Evolutionary conservation across 805 yeast species (phyloP).

Genomic region (Candida ponderosae): DNA sequence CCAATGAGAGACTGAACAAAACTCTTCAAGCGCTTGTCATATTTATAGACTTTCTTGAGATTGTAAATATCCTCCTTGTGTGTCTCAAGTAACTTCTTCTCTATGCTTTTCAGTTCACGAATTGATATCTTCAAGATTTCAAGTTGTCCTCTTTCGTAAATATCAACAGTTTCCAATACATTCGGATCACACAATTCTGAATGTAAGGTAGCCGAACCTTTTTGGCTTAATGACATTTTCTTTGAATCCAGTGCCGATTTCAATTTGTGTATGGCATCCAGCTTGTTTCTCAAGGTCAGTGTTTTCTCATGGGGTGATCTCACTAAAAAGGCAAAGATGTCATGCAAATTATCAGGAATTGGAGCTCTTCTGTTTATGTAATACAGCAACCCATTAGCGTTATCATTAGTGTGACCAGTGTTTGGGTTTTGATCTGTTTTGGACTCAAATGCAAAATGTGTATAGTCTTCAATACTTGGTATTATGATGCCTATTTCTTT

Average conservation of each 20-base stretch:
- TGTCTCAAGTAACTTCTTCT: slow-evolving; percentile 38
- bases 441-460: slow-evolving; percentile 29
- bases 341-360: slow-evolving; percentile 16
- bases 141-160: slow-evolving; percentile 45
- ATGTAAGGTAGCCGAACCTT: no score
- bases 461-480: slow-evolving; percentile 31
- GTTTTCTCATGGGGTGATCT: slow-evolving; percentile 27
- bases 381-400: slow-evolving; percentile 24
- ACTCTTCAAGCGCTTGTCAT: slow-evolving; percentile 40
- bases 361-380: slow-evolving; percentile 21
- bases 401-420: slow-evolving; percentile 5
- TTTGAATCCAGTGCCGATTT: slow-evolving; percentile 49
- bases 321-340: slow-evolving; percentile 22
- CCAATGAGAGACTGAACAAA: slow-evolving; percentile 43
- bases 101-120: slow-evolving; percentile 36
- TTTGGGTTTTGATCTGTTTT: slow-evolving; percentile 1
- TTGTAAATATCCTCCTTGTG: slow-evolving; percentile 37
- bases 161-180: slow-evolving; percentile 24
- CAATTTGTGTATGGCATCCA: slow-evolving; percentile 51
- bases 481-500: slow-evolving; percentile 26
- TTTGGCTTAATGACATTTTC: slow-evolving; percentile 16
- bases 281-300: slow-evolving; percentile 40
- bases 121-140: slow-evolving; percentile 36
- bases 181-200: no score
- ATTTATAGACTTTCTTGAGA: slow-evolving; percentile 42